These are phyloP conservation scores for Lunularia cruciata DNA, from an alignment of 225 moss, liverwort and hornwort species.

Conservation along the genomic window DNA sequence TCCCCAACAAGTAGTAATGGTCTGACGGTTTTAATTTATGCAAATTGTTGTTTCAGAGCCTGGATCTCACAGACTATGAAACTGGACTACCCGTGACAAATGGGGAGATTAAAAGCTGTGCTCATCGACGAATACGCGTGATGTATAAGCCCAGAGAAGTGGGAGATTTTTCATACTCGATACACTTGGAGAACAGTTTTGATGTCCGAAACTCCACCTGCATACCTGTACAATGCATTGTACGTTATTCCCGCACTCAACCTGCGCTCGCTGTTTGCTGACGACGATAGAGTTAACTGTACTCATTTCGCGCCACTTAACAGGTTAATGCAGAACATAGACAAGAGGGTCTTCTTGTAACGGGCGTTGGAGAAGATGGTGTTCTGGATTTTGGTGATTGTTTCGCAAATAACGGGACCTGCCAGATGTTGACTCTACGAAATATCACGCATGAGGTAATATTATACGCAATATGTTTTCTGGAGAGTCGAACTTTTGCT, in stretches of 20 bases:
- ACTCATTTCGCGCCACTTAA: slow-evolving; percentile 6
- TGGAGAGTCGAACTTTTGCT: not conserved
- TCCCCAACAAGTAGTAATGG: not conserved
- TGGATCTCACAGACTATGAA: slow-evolving; percentile 90
- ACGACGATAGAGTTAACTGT: not conserved
- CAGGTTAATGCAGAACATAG: slow-evolving; percentile 89
- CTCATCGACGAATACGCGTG: slow-evolving; percentile 87
- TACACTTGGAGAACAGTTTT: slow-evolving; percentile 78
- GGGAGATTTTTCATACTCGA: slow-evolving; percentile 70
- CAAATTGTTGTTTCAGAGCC: slow-evolving; percentile 48
- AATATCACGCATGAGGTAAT: slow-evolving; percentile 89
- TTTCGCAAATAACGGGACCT: slow-evolving; percentile 76
- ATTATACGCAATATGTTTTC: not conserved
- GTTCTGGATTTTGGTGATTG: slow-evolving; percentile 87
- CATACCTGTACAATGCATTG: slow-evolving; percentile 85
- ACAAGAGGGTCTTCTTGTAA: slow-evolving; percentile 80
- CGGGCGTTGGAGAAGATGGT: slow-evolving; percentile 90
- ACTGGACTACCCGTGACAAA: slow-evolving; percentile 66
- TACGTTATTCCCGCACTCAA: slow-evolving; percentile 42
- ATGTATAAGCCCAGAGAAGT: slow-evolving; percentile 94
- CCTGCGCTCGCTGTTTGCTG: not conserved
- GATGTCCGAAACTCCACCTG: slow-evolving; percentile 79
- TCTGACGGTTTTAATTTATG: not conserved
- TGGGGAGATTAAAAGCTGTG: slow-evolving; percentile 85
- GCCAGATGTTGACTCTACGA: slow-evolving; percentile 81